Evolutionary conservation across 1,284 basidiomycete genomes (phyloP).

Genomic region (Papiliotrema fonsecae): DNA sequence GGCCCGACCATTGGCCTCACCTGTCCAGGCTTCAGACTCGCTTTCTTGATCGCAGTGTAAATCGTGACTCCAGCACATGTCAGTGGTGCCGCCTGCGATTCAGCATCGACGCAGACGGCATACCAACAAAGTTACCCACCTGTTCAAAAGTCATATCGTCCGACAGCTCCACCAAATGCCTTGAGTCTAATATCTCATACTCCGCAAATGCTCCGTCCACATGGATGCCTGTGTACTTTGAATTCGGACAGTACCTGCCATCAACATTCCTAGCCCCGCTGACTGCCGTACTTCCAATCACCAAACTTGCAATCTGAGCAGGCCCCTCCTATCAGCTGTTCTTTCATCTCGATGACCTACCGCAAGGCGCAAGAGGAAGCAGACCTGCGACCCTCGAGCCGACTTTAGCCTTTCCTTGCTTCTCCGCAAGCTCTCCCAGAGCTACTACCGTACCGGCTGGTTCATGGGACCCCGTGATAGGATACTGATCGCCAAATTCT

Average conservation of each 20-base stretch:
- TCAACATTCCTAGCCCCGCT: neutral
- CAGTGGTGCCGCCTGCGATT: constrained; percentile 23
- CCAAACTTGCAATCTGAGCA: constrained; percentile 19
- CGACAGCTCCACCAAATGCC: constrained; percentile 14
- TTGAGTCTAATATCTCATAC: constrained; percentile 21
- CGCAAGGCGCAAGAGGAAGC: constrained; percentile 14
- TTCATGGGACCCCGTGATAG: constrained; percentile 25
- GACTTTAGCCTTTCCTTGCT: constrained; percentile 7
- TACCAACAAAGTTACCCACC: constrained; percentile 8
- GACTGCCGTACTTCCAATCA: constrained; percentile 14
- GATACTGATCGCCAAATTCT: constrained; percentile 4
- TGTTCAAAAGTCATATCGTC: constrained; percentile 22
- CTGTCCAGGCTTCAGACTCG: constrained; percentile 14
- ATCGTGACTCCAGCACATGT: constrained; percentile 31
- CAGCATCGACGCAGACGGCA: no score
- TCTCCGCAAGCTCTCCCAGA: constrained; percentile 12
- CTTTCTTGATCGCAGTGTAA: constrained; percentile 24
- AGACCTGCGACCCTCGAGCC: constrained; percentile 22
- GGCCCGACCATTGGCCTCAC: neutral
- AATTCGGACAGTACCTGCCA: constrained; percentile 18
- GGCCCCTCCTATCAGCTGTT: constrained; percentile 7
- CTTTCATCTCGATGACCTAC: constrained; percentile 6
- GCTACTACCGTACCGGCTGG: constrained; percentile 23
- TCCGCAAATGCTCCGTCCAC: constrained; percentile 26
- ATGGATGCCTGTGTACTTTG: constrained; percentile 17